Percentiles rank a stretch among this genome's conserved stretches.
Evolutionary conservation across 2,329 filamentous ascomycete genomes (phyloP).

Genomic region (Rasamsonia emersonii): DNA sequence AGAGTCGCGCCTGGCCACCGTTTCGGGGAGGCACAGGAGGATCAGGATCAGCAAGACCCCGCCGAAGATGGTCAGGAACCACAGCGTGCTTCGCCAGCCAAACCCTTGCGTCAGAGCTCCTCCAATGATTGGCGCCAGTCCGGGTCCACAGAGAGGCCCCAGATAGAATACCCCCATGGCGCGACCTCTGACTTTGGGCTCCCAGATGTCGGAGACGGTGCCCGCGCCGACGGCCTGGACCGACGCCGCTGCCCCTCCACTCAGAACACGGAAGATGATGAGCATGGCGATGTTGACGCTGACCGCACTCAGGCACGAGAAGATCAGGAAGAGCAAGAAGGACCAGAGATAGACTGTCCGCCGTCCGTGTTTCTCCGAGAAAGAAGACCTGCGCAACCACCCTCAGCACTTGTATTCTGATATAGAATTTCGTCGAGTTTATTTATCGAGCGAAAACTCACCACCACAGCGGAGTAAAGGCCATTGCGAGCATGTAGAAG

Average conservation of each 20-base stretch:
- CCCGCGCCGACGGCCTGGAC: constrained; percentile 78
- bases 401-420: no score
- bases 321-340: constrained; percentile 63
- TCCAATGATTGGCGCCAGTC: constrained; percentile 63
- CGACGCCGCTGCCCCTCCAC: constrained; percentile 67
- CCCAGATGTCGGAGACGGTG: constrained; percentile 75
- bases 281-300: constrained; percentile 66
- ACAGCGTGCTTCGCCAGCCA: constrained; percentile 64
- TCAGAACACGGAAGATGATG: constrained; percentile 64
- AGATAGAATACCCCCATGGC: constrained; percentile 80
- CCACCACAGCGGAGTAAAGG: constrained; percentile 74
- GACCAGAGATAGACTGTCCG: constrained; percentile 68
- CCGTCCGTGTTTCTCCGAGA: constrained; percentile 62
- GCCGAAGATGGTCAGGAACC: constrained; percentile 63
- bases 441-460: no score
- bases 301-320: constrained; percentile 60
- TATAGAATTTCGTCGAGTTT: constrained; percentile 3
- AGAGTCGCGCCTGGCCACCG: no score
- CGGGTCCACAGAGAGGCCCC: constrained; percentile 64
- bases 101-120: constrained; percentile 55
- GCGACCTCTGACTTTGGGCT: constrained; percentile 58
- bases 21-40: constrained; percentile 26
- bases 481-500: constrained; percentile 74
- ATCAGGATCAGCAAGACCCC: constrained; percentile 24
- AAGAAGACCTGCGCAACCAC: no score